Percentiles rank a stretch among this genome's conserved stretches.
These are phyloP conservation scores for Brassica juncea DNA, from an alignment of 345 rosid species.

Conservation along the genomic window DNA sequence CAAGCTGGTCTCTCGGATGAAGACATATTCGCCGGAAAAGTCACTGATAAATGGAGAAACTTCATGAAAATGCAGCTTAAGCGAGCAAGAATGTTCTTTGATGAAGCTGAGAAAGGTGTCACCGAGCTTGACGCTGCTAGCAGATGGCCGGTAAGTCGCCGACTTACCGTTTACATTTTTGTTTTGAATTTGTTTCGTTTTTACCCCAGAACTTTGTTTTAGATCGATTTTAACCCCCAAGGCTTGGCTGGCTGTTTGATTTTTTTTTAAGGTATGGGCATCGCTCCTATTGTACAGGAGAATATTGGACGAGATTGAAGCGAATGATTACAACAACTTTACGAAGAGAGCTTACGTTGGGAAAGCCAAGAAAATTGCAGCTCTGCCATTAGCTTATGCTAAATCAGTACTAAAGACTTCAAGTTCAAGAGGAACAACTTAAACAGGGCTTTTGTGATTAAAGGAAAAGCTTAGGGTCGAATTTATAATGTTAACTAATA, in stretches of 20 bases:
- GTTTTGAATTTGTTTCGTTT: not conserved
- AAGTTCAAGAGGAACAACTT: slow-evolving; percentile 29
- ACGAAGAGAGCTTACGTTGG: slow-evolving; percentile 82
- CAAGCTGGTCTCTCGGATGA: slow-evolving; percentile 77
- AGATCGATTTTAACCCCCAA: not conserved
- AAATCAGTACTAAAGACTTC: slow-evolving; percentile 51
- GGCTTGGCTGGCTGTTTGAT: not conserved
- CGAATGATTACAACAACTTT: slow-evolving; percentile 83
- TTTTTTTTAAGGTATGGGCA: slow-evolving; percentile 66
- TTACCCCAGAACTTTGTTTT: slow-evolving; percentile 8
- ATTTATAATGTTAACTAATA: slow-evolving; percentile 36
- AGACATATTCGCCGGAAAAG: slow-evolving; percentile 67
- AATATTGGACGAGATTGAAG: slow-evolving; percentile 86
- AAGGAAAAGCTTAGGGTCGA: slow-evolving; percentile 24
- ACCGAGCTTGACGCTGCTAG: slow-evolving; percentile 68
- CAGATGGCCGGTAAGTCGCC: slow-evolving; percentile 71
- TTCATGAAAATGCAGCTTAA: slow-evolving; percentile 83
- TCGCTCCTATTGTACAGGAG: slow-evolving; percentile 64
- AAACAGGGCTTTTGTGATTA: slow-evolving; percentile 36
- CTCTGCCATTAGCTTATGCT: slow-evolving; percentile 66
- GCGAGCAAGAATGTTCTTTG: slow-evolving; percentile 84
- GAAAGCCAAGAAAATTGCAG: slow-evolving; percentile 68
- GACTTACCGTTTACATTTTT: not conserved
- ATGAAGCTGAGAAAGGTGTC: slow-evolving; percentile 86
- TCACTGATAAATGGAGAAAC: slow-evolving; percentile 79